These are phyloP conservation scores for Cystofilobasidium bisporidii DNA, from an alignment of 768 basidiomycete species.

Conservation along the genomic window DNA sequence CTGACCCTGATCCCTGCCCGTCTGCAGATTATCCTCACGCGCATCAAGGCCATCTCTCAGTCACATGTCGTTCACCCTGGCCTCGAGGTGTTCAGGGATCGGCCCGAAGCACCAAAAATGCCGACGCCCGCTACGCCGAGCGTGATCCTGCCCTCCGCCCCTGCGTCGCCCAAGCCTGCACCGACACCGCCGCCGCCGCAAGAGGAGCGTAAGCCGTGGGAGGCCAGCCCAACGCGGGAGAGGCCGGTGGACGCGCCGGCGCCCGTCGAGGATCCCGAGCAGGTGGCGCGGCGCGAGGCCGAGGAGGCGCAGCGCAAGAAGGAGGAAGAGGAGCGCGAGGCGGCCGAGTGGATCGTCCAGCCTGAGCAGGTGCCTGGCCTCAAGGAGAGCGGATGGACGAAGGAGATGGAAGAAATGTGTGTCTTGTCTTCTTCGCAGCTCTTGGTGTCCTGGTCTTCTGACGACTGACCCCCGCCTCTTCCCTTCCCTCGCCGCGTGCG, in stretches of 20 bases:
- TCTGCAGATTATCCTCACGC: constrained; percentile 60
- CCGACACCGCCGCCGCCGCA: neutral
- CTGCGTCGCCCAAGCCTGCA: neutral
- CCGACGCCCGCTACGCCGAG: neutral
- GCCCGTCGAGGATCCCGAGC: neutral
- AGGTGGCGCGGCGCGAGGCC: neutral
- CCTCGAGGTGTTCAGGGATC: constrained; percentile 52
- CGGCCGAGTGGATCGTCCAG: constrained; percentile 42
- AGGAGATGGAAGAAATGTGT: constrained; percentile 64
- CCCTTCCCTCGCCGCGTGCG: neutral
- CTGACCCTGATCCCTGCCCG: neutral
- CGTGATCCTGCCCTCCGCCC: neutral
- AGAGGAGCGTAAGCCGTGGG: constrained; percentile 3
- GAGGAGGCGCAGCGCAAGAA: constrained; percentile 27
- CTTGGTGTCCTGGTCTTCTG: neutral
- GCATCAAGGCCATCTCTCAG: constrained; percentile 74
- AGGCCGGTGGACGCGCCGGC: neutral
- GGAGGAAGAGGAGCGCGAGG: constrained; percentile 18
- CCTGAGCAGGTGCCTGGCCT: constrained; percentile 80
- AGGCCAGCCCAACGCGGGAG: neutral
- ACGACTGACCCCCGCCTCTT: neutral
- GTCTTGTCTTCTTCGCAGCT: too few relatives aligned
- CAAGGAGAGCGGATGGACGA: constrained; percentile 86
- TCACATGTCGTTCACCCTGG: constrained; percentile 81
- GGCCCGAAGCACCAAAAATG: neutral